phyloP scores from a whole-genome alignment of 139 green algal genomes.

The Zygnema circumcarinatum region DNA sequence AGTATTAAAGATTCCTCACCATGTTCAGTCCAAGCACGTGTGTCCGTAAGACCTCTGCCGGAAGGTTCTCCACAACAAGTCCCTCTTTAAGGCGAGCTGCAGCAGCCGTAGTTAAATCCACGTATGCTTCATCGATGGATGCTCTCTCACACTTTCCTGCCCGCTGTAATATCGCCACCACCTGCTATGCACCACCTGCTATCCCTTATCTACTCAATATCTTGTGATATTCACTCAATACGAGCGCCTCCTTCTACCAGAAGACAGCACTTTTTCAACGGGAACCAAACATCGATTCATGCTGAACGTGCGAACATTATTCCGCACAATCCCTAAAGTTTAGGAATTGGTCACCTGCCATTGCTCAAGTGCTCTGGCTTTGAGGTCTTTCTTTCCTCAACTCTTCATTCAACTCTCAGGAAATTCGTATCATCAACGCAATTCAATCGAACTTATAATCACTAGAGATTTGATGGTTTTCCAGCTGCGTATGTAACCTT shows the following conservation, averaged over 20 bases:
- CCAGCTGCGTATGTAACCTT: neutral
- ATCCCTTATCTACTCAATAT: no score
- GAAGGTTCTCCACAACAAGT: constrained; percentile 23
- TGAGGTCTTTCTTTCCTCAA: no score
- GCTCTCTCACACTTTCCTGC: constrained; percentile 71
- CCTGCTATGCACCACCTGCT: constrained; percentile 57
- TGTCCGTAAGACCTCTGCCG: neutral
- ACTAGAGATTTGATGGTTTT: no score
- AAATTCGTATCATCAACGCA: no score
- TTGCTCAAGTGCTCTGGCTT: no score
- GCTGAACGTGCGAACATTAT: no score
- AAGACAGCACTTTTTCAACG: neutral
- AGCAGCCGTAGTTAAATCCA: constrained; percentile 77
- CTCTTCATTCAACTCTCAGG: no score
- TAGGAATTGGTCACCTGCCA: no score
- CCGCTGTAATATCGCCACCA: constrained; percentile 67
- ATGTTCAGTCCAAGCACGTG: constrained; percentile 30
- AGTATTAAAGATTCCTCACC: neutral
- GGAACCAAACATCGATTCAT: no score
- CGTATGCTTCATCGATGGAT: constrained; percentile 84
- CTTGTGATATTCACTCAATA: no score
- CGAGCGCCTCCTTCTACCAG: neutral
- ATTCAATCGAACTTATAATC: no score
- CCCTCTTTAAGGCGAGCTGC: constrained; percentile 49
- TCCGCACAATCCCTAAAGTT: no score